Conservation (phyloP, 257 asterid species). For the Plantago elongata region DNA sequence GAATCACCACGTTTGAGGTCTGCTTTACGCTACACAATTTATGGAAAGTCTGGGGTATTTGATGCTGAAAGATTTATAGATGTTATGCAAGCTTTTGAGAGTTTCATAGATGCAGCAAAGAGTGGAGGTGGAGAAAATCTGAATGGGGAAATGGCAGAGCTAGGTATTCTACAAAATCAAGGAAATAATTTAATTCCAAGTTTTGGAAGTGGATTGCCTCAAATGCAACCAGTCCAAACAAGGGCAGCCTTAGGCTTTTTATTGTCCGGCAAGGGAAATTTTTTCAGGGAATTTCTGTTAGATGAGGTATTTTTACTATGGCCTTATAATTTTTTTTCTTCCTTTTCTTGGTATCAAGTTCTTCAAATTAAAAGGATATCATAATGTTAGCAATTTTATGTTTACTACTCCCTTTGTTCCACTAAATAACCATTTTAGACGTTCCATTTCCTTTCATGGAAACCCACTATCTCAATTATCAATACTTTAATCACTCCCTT, state of each 20-base stretch:
- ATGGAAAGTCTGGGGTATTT: conserved; percentile 89
- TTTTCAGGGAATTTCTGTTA: conserved; percentile 86
- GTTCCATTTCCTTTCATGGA: too few relatives aligned
- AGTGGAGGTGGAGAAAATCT: conserved; percentile 96
- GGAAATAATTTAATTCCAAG: conserved; percentile 42
- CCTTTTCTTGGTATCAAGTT: too few relatives aligned
- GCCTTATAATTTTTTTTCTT: neutral
- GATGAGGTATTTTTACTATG: conserved; percentile 62
- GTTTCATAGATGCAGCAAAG: conserved; percentile 90
- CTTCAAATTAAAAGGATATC: too few relatives aligned
- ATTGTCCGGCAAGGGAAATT: conserved; percentile 89
- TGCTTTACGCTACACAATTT: conserved; percentile 90
- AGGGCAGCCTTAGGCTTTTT: conserved; percentile 90
- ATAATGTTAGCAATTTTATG: too few relatives aligned
- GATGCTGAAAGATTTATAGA: conserved; percentile 97
- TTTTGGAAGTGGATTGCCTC: conserved; percentile 35
- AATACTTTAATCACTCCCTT: too few relatives aligned
- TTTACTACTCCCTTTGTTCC: too few relatives aligned
- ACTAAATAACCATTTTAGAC: too few relatives aligned
- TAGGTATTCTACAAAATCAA: conserved; percentile 64
- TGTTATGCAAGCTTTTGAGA: conserved; percentile 99
- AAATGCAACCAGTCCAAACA: conserved; percentile 71
- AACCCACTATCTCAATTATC: too few relatives aligned
- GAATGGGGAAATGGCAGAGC: conserved; percentile 98
- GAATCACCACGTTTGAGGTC: conserved; percentile 89